Evolutionary conservation across 2,329 filamentous ascomycete genomes (phyloP).

Genomic region (Aspergillus novofumigatus): DNA sequence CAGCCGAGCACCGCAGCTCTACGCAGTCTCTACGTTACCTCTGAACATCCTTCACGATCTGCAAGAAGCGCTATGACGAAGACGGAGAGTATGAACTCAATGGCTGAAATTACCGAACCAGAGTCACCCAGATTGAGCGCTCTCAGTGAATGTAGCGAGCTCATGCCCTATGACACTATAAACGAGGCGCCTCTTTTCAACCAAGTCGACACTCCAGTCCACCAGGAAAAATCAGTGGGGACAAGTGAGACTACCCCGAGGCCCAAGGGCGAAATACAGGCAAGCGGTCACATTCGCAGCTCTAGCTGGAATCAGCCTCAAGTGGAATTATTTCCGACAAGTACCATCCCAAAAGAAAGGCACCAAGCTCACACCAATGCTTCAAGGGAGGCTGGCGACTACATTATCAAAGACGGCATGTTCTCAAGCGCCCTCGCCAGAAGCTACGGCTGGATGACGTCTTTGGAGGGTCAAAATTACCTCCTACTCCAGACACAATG

Average conservation of each 20-base stretch:
- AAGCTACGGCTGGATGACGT: conserved; percentile 28
- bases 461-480: conserved; percentile 33
- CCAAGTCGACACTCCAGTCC: conserved; percentile 26
- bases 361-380: conserved; percentile 17
- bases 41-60: conserved; percentile 24
- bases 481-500: conserved; percentile 43
- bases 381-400: conserved; percentile 18
- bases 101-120: conserved; percentile 29
- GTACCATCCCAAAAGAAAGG: conserved; percentile 15
- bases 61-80: conserved; percentile 29
- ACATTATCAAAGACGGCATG: conserved; percentile 21
- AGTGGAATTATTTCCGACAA: conserved; percentile 11
- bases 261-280: conserved; percentile 10
- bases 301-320: conserved; percentile 31
- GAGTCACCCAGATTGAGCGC: conserved; percentile 41
- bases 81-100: conserved; percentile 35
- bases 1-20: conserved; percentile 35
- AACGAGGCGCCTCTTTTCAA: conserved; percentile 19
- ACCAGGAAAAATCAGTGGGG: conserved; percentile 13
- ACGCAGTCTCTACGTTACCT: conserved; percentile 35
- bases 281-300: conserved; percentile 23
- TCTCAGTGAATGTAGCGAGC: conserved; percentile 43
- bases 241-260: conserved; percentile 15
- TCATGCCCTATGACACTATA: conserved; percentile 30
- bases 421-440: conserved; percentile 20